Evolutionary conservation across 805 yeast species (phyloP).

Genomic region (Myxozyma melibiosi): DNA sequence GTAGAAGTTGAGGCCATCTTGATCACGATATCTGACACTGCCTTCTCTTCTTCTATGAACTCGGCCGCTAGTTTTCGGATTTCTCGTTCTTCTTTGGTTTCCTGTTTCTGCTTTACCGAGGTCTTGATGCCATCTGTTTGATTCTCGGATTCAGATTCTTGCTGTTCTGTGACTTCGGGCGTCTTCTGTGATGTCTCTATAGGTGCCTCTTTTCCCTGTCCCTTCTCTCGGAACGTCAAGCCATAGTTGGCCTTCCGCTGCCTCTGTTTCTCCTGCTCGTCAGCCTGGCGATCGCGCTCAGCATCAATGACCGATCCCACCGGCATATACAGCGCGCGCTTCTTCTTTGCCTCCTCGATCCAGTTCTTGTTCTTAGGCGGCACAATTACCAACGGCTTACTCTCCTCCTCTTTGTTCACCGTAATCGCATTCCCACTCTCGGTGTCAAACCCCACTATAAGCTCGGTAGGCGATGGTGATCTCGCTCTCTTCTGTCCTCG

Average conservation of each 20-base stretch:
- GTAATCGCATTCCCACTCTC: constrained; percentile 11
- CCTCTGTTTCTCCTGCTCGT: constrained; percentile 25
- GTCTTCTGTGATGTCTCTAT: neutral
- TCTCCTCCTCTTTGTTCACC: neutral
- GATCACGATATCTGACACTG: constrained; percentile 8
- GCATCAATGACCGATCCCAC: constrained; percentile 26
- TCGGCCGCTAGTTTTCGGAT: constrained; percentile 21
- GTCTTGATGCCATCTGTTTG: neutral
- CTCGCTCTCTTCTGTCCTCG: constrained; percentile 24
- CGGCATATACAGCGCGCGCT: constrained; percentile 18
- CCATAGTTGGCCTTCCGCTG: constrained; percentile 17
- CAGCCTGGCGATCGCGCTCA: constrained; percentile 21
- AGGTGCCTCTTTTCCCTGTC: neutral
- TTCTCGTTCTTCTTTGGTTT: constrained; percentile 15
- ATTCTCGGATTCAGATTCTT: neutral
- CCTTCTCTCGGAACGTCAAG: neutral
- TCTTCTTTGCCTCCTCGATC: constrained; percentile 23
- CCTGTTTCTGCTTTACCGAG: neutral
- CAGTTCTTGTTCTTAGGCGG: constrained; percentile 29
- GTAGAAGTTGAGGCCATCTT: constrained; percentile 6
- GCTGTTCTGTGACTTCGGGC: neutral
- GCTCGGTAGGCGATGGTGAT: constrained; percentile 16
- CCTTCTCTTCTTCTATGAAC: constrained; percentile 16
- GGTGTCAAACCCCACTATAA: constrained; percentile 27
- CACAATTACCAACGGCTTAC: constrained; percentile 21